Evolutionary conservation across 1,284 basidiomycete genomes (phyloP).

Genomic region (Ceratobasidium sp.): DNA sequence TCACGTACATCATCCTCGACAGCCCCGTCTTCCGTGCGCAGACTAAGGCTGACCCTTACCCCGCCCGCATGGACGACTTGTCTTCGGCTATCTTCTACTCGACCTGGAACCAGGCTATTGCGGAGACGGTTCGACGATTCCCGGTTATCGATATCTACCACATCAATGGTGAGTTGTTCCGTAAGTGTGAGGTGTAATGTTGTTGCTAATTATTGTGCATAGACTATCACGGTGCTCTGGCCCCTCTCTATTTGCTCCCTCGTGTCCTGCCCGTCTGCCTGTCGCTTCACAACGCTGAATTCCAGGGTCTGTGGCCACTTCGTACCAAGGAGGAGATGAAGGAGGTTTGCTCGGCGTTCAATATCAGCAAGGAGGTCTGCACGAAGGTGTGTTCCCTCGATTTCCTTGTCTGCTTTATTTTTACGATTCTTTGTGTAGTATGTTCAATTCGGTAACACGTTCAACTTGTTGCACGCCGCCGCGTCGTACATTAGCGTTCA

Average conservation of each 20-base stretch:
- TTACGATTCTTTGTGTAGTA: constrained; percentile 62
- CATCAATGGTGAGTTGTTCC: constrained; percentile 65
- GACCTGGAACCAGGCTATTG: constrained; percentile 96
- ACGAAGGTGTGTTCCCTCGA: constrained; percentile 68
- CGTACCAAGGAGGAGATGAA: constrained; percentile 97
- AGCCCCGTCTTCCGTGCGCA: constrained; percentile 95
- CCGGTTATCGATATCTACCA: constrained; percentile 92
- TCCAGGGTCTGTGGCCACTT: constrained; percentile 95
- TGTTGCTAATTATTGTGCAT: constrained; percentile 12
- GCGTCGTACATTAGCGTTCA: constrained; percentile 92
- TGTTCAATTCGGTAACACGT: constrained; percentile 96
- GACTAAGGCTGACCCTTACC: constrained; percentile 93
- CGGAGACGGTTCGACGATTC: constrained; percentile 85
- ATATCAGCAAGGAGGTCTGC: constrained; percentile 94
- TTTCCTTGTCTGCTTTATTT: background rate
- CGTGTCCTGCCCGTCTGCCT: constrained; percentile 90
- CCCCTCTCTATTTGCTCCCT: constrained; percentile 89
- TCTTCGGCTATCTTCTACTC: constrained; percentile 97
- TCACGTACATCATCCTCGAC: constrained; percentile 93
- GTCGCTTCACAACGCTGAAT: constrained; percentile 96
- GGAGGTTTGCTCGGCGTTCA: constrained; percentile 96
- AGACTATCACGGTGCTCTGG: constrained; percentile 93
- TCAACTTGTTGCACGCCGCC: constrained; percentile 92
- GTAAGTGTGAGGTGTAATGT: background rate
- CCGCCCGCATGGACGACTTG: constrained; percentile 95